These are phyloP conservation scores for Cyanodermella asteris DNA, from an alignment of 2,329 filamentous ascomycete genomes.

Conservation along the genomic window DNA sequence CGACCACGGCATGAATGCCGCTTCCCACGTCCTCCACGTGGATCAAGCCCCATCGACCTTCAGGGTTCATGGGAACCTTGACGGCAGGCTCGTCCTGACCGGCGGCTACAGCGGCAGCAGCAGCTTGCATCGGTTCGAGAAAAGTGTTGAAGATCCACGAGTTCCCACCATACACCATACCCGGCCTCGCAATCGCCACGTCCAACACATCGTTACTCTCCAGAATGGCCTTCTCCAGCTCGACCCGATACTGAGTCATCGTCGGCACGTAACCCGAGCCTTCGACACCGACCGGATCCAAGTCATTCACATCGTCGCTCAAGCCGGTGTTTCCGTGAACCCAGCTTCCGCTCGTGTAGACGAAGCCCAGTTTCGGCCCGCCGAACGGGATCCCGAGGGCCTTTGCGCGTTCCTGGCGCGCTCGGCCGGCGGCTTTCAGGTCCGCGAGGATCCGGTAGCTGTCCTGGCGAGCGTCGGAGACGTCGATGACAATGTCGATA, in stretches of 20 bases:
- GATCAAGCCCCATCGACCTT: conserved; percentile 11
- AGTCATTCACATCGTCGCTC: conserved; percentile 12
- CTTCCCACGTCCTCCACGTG: conserved; percentile 18
- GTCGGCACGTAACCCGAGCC: conserved; percentile 9
- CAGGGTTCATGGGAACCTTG: conserved; percentile 8
- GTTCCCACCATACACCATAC: neutral
- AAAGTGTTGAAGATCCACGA: neutral
- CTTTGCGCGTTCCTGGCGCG: conserved; percentile 8
- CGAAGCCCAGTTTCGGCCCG: conserved; percentile 16
- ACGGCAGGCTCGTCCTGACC: conserved; percentile 8
- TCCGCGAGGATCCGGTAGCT: conserved; percentile 9
- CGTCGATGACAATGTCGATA: conserved; percentile 18
- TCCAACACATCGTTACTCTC: no score
- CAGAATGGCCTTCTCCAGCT: conserved; percentile 15
- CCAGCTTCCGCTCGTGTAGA: conserved; percentile 18
- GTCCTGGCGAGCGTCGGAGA: conserved; percentile 10
- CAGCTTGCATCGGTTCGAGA: conserved; percentile 9
- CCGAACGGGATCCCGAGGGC: conserved; percentile 7
- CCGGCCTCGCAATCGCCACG: neutral
- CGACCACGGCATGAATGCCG: conserved; percentile 14
- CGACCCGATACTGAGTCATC: conserved; percentile 14
- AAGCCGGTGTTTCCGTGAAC: conserved; percentile 15
- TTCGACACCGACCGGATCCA: conserved; percentile 11
- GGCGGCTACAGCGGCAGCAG: conserved; percentile 9
- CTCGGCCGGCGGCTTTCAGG: conserved; percentile 9